Base-by-base conservation (phyloP, 139 green algal species). In the Cymbomonas tetramitiformis region DNA sequence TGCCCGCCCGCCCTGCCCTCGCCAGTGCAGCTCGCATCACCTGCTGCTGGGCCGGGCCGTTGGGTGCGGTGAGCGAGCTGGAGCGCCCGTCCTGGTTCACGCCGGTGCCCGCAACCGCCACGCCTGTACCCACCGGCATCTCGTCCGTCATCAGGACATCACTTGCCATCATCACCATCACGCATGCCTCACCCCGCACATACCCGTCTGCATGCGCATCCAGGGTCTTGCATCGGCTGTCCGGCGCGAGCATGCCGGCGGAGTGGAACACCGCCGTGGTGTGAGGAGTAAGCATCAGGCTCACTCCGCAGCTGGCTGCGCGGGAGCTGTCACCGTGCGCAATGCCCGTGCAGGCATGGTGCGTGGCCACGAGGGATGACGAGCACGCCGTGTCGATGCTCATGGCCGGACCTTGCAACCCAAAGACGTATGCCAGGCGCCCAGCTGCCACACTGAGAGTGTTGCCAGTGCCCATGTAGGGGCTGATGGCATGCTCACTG, bases 311-410 rank as follows among this genome's bases (percentile, higher is more conserved):
- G 29, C 76, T 38, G 12, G 41, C 3, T 6, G 23, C 26, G 31
- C 25, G 5, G 38, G 41, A 18, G 28, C 62, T 58, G 18, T 4
- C 33, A 6, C 2, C 46, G 54, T 2, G 38, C 10, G 1, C 34
- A 30, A 2, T 61, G 43, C 28, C 75, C 68, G 29, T 18, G 28
- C 12, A 23, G 3, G 49, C 24, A 23, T 30, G 3, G 28, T 41
- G 49, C 18, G 8, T 15, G n/a, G 52, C 40, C 18, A 89, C 78
- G 29, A 86, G 58, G 7, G 70, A 82, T 30, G 77, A 85, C n/a
- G 71, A 83, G 70, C 83, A 92, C 36, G 83, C 83, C 0, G 81
- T 89, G 69, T 93, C 81, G 0, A 86, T 70, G 32, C 67, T 67
- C 0, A 77, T 15, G 12, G 56, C 74, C 25, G 84, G 83, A 21